Base-by-base conservation (phyloP, 2,329 filamentous ascomycete genomes). In the Fusarium tricinctum region DNA sequence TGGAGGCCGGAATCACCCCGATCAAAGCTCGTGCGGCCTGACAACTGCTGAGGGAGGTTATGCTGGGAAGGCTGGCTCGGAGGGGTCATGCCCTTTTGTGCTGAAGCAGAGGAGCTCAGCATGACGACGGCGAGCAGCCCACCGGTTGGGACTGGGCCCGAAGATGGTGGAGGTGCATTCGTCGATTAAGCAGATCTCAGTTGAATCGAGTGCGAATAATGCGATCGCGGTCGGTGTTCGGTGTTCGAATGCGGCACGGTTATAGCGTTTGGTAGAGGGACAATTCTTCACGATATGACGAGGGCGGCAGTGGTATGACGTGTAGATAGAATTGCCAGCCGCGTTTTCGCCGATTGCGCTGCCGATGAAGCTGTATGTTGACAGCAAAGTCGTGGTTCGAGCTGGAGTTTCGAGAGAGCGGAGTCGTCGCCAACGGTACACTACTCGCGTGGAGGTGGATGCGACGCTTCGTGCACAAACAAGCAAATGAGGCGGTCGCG, bases 1-100 rank as follows among this genome's bases (percentile, higher is more conserved):
- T 87, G 86, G 39, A 89, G 82, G 40, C 77, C 78, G 28, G 71
- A 75, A 61, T 81, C 83, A 78, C 86, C 85, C 69, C 86, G 85
- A 59, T 90, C 88, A 70, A 89, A 80, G 68, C 68, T 78, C 51
- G 74, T 73, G 54, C 74, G 73, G 33, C 73, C 73, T 42, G 64
- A 46, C 23, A 66, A 38, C 47, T 73, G 72, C 40, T 70, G 78
- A 61, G 62, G 82, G 74, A 73, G 73, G 66, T 72, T 73, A 26
- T 74, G 73, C 58, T 80, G 80, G 57, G 86, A 75, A 48, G 77
- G 63, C 66, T 78, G 76, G 68, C 71, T 71, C 44, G 77, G 76
- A 63, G 78, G 71, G 39, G 73, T 76, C 68, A 72, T 67, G 66
- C 72, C 71, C 72, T 75, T 74, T 55, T 77, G 74, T 61, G 74